Evolutionary conservation across 371 early-diverging fungal species (phyloP).

Genomic region (Rhizopus arrhizus): DNA sequence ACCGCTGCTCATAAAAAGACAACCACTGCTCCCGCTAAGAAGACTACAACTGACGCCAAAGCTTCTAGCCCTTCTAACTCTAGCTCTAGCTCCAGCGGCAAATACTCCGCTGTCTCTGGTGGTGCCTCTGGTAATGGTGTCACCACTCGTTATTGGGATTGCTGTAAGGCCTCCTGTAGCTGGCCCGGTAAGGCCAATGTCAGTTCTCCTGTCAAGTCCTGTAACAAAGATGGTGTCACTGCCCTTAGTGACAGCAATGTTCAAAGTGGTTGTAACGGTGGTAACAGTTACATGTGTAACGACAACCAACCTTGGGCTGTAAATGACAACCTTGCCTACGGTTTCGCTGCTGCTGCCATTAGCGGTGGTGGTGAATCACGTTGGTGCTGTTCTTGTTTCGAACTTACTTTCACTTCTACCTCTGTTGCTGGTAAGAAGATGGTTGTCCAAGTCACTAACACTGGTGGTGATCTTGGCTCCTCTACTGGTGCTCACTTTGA

Average conservation of each 20-base stretch:
- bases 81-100: constrained; percentile 30
- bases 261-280: constrained; percentile 44
- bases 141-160: constrained; percentile 56
- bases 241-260: constrained; percentile 27
- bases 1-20: constrained; percentile 17
- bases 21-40: constrained; percentile 9
- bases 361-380: constrained; percentile 32
- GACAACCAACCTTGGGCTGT: constrained; percentile 52
- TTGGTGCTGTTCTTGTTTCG: constrained; percentile 52
- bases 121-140: constrained; percentile 36
- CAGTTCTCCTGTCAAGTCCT: constrained; percentile 34
- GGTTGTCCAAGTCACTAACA: constrained; percentile 55
- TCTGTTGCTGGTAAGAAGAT: constrained; percentile 43
- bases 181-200: constrained; percentile 46
- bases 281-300: constrained; percentile 44
- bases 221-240: constrained; percentile 38
- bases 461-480: constrained; percentile 44
- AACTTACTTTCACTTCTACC: constrained; percentile 44
- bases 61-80: constrained; percentile 22
- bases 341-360: constrained; percentile 50
- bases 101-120: constrained; percentile 21
- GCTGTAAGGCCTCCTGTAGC: constrained; percentile 54
- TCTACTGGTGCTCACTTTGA: constrained; percentile 39
- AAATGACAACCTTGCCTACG: constrained; percentile 43
- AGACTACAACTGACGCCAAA: constrained; percentile 12